Evolutionary conservation across 192 early-diverging fungal species (phyloP).

Genomic region (Backusella liffmaniae): DNA sequence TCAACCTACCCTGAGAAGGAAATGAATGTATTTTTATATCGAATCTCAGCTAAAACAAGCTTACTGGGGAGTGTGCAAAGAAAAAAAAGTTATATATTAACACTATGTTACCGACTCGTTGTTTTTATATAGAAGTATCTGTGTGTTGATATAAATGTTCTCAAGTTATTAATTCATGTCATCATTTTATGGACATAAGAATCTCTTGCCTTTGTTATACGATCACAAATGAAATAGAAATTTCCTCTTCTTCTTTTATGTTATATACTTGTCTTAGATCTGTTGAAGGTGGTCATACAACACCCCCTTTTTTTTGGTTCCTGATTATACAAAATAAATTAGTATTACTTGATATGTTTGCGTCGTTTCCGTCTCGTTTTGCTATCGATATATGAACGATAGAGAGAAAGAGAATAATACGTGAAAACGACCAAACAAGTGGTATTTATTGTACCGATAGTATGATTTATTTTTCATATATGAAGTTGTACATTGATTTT

Average conservation of each 20-base stretch:
- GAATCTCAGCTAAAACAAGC: neutral
- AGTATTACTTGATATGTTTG: neutral
- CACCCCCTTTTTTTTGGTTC: neutral
- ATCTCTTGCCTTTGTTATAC: neutral
- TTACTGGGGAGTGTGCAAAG: neutral
- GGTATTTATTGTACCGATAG: too few relatives aligned
- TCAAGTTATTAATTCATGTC: neutral
- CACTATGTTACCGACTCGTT: neutral
- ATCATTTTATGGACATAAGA: neutral
- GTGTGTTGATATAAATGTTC: neutral
- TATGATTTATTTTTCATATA: too few relatives aligned
- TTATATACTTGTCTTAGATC: neutral
- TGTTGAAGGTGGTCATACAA: neutral
- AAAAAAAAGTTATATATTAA: neutral
- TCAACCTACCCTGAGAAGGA: neutral
- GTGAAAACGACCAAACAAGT: too few relatives aligned
- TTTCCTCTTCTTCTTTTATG: neutral
- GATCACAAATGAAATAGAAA: neutral
- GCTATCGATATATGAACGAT: too few relatives aligned
- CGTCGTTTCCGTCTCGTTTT: neutral
- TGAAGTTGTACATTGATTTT: too few relatives aligned
- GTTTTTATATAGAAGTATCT: neutral
- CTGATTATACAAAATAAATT: slow-evolving; percentile 1
- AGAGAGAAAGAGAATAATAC: too few relatives aligned
- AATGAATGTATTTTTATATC: neutral